Base-by-base conservation (phyloP, 257 asterid genomes). In the Ajuga chamaepitys region DNA sequence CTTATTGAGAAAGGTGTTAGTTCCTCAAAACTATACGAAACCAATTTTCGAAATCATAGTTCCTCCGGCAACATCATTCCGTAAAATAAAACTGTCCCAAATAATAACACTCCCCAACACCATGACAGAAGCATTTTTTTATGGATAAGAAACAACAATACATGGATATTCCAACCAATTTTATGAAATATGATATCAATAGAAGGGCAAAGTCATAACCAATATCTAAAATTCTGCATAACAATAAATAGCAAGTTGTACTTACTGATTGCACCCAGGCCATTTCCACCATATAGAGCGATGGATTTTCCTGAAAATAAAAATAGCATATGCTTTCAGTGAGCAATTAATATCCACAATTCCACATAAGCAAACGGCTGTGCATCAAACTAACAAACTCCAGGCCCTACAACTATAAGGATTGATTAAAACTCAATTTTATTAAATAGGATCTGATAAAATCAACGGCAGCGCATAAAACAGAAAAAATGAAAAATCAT, bases 241-340 rank as follows among this genome's bases (percentile, higher is more conserved):
- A 64, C 69, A 6, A 66, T 20, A 5, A n/a, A 70, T n/a, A 53
- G 65, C 30, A 62, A 50, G 55, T 56, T 28, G 13, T 67, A 85
- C 99, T 88, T 80, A 91, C 99, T 17, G 87, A 74, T 68, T 78
- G 86, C 34, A 86, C 75, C 85, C 81, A 70, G 58, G 85, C 95
- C 95, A 90, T 88, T 77, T 91, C 96, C 38, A 82, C 98, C 93
- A 85, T 79, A 75, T 78, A 94, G 3, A 82, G 76, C 2, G 95
- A 85, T 7, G 98, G 95, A 17, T 86, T 88, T 70, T 90, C 95
- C 99, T 94, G 92, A 57, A 64, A 79, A 77, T 46, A 51, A 62
- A 28, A 67, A 71, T 44, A 11, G 8, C 44, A 60, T 66, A 58
- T 42, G 17, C 4, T 58, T 46, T 69, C 65, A 59, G 44, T 65